Evolutionary conservation across 345 rosid species (phyloP).

Genomic region (Ceriops decandra): DNA sequence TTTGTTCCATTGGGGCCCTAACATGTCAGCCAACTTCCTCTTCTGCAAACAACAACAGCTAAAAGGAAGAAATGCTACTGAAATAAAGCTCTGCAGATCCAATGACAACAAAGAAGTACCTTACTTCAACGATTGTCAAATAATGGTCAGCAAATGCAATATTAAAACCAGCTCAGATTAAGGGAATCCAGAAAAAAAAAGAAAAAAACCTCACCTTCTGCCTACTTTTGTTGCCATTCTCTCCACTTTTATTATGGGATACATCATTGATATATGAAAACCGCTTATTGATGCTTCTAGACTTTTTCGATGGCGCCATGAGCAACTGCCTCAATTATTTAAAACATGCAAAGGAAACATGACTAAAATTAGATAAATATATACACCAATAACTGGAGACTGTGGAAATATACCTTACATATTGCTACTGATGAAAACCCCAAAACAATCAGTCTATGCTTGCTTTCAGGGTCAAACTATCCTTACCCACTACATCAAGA

Average conservation of each 20-base stretch:
- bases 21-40: constrained; percentile 73
- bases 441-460: too few species aligned
- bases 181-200: background rate
- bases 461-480: too few species aligned
- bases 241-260: constrained; percentile 47
- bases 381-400: background rate
- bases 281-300: constrained; percentile 52
- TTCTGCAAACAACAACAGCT: constrained; percentile 36
- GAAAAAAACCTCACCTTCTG: constrained; percentile 49
- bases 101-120: background rate
- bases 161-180: background rate
- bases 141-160: background rate
- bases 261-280: constrained; percentile 41
- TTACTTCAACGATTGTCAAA: background rate
- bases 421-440: too few species aligned
- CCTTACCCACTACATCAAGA: too few species aligned
- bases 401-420: background rate
- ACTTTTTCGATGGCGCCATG: constrained; percentile 75
- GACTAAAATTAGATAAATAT: background rate
- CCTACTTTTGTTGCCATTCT: constrained; percentile 42
- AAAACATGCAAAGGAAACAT: constrained; percentile 16
- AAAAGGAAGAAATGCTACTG: background rate
- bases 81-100: background rate
- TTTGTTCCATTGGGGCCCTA: constrained; percentile 89
- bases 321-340: constrained; percentile 32